Evolutionary conservation across 192 early-diverging fungal species (phyloP).

Genomic region (Coemansia sp.): DNA sequence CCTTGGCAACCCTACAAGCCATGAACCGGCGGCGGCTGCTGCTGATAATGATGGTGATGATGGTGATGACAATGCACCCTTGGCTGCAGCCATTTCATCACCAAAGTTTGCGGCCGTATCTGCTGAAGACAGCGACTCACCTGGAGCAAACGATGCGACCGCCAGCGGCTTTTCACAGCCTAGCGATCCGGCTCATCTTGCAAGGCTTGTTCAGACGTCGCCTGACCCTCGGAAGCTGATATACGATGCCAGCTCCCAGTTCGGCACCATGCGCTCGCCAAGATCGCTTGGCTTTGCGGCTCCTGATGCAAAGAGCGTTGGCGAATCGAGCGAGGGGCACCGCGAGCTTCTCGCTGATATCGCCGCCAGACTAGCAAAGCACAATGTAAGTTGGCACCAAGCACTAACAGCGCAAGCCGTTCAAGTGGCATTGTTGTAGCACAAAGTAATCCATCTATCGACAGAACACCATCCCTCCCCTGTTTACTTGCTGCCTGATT

Average conservation of each 20-base stretch:
- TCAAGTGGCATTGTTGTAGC: neutral
- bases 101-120: slow-evolving; percentile 1
- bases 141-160: neutral
- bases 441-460: neutral
- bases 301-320: neutral
- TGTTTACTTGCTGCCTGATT: slow-evolving; percentile 2
- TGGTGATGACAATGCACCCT: neutral
- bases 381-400: slow-evolving; percentile 3
- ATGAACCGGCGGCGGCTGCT: neutral
- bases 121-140: neutral
- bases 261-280: slow-evolving; percentile 49
- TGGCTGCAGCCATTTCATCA: neutral
- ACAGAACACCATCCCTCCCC: neutral
- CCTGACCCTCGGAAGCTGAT: slow-evolving; percentile 53
- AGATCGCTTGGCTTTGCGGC: slow-evolving; percentile 10
- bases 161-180: neutral
- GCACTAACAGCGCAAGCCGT: neutral
- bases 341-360: neutral
- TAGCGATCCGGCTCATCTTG: slow-evolving; percentile 11
- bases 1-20: neutral
- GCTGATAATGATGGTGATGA: neutral
- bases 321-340: neutral
- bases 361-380: slow-evolving; percentile 3
- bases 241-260: slow-evolving; percentile 51
- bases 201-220: slow-evolving; percentile 40